Evolutionary conservation across 129 eudicot genomes (phyloP).

Genomic region (Escallonia rubra): DNA sequence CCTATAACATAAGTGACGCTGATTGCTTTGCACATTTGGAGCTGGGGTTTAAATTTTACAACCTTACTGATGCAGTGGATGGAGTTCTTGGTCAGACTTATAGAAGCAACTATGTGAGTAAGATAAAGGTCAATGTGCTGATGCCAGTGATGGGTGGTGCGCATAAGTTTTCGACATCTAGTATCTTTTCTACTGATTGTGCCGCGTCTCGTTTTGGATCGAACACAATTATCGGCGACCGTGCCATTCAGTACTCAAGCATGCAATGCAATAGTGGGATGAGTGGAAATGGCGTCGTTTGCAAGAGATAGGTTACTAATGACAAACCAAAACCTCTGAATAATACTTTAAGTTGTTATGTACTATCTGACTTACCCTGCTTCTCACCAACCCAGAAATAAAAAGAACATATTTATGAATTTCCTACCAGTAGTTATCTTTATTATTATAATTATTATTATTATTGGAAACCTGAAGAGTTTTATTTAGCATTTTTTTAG

Average conservation of each 20-base stretch:
- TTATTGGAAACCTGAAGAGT: no score
- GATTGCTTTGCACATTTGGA: conserved; percentile 53
- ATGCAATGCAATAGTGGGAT: conserved; percentile 34
- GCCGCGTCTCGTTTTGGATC: conserved; percentile 34
- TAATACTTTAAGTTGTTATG: no score
- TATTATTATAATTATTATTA: no score
- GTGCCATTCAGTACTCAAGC: conserved; percentile 13
- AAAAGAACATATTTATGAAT: no score
- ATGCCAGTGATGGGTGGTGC: conserved; percentile 66
- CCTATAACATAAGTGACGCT: conserved; percentile 38
- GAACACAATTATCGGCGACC: background rate
- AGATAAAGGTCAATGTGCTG: conserved; percentile 43
- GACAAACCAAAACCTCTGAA: no score
- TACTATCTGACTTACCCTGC: no score
- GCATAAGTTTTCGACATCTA: conserved; percentile 37
- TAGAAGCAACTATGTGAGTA: conserved; percentile 37
- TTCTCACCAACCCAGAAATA: no score
- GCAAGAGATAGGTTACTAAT: conserved; percentile 29
- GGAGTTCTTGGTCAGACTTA: conserved; percentile 62
- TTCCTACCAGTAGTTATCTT: no score
- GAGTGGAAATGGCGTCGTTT: conserved; percentile 37
- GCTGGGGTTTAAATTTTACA: conserved; percentile 48
- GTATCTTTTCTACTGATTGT: conserved; percentile 47
- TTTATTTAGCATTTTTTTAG: no score
- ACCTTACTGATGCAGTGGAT: conserved; percentile 31